A percentile compares a stretch with the other conserved stretches of the same genome.
phyloP scores from a whole-genome alignment of 352 stramenopile species.

The Pythium pectinolyticum region DNA sequence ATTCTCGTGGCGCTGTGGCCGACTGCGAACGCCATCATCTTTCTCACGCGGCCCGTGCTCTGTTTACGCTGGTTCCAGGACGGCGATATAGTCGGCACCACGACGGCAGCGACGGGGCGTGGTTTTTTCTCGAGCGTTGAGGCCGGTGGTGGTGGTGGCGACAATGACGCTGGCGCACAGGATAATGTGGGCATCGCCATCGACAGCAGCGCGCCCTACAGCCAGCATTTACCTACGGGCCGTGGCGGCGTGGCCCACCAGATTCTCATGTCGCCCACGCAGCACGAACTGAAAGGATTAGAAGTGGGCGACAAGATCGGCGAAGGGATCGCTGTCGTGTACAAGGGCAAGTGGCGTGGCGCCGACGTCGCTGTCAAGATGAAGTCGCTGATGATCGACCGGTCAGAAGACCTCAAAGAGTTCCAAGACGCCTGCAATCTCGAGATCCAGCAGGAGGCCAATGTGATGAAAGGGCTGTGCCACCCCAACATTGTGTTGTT shows the following conservation, averaged over 20 bases:
- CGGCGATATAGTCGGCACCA: slow-evolving; percentile 10
- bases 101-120: slow-evolving; percentile 2
- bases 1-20: slow-evolving; percentile 77
- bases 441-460: slow-evolving; percentile 81
- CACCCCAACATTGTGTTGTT: slow-evolving; percentile 89
- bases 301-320: slow-evolving; percentile 85
- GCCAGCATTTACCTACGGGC: slow-evolving; percentile 19
- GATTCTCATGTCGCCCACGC: slow-evolving; percentile 34
- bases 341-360: slow-evolving; percentile 94
- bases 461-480: slow-evolving; percentile 78
- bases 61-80: slow-evolving; percentile 56
- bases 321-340: slow-evolving; percentile 89
- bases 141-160: neutral
- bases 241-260: neutral
- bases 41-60: slow-evolving; percentile 62
- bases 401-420: slow-evolving; percentile 54
- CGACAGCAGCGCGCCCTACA: slow-evolving; percentile 13
- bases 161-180: too few relatives aligned
- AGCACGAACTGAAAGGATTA: slow-evolving; percentile 76
- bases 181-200: slow-evolving; percentile 2
- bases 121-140: slow-evolving; percentile 13
- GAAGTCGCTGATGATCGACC: slow-evolving; percentile 77
- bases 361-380: slow-evolving; percentile 96
- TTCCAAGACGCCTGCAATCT: slow-evolving; percentile 84
- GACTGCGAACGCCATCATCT: slow-evolving; percentile 74